Evolutionary conservation across 2,329 filamentous ascomycete genomes (phyloP).

Genomic region (Aureobasidium sp.): DNA sequence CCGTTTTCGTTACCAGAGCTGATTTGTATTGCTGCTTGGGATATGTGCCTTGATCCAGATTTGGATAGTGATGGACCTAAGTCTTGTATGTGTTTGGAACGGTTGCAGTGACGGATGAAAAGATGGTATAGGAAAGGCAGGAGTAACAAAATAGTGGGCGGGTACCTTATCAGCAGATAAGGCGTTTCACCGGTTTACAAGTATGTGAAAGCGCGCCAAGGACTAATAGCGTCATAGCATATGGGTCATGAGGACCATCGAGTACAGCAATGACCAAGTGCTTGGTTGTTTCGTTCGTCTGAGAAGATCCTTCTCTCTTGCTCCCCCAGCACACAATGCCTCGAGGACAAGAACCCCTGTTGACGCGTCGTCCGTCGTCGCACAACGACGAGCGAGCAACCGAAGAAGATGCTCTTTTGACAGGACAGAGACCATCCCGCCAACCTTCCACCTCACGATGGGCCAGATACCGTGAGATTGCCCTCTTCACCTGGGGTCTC

Average conservation of each 20-base stretch:
- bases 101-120: neutral
- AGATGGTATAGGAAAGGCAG: neutral
- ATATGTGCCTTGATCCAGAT: too few relatives aligned
- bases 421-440: conserved; percentile 38
- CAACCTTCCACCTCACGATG: conserved; percentile 33
- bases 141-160: neutral
- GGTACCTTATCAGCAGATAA: neutral
- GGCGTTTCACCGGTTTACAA: neutral
- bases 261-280: neutral
- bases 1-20: too few relatives aligned
- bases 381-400: conserved; percentile 42
- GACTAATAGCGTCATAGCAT: neutral
- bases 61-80: neutral
- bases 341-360: conserved; percentile 41
- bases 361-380: conserved; percentile 48
- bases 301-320: neutral
- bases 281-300: neutral
- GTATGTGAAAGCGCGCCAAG: neutral
- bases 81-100: neutral
- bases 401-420: conserved; percentile 55
- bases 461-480: conserved; percentile 61
- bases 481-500: conserved; percentile 74
- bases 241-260: neutral
- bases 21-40: too few relatives aligned
- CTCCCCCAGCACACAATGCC: conserved; percentile 23